These are phyloP conservation scores for Penicillium oxalicum DNA, from an alignment of 2,329 filamentous ascomycete genomes.

Conservation along the genomic window DNA sequence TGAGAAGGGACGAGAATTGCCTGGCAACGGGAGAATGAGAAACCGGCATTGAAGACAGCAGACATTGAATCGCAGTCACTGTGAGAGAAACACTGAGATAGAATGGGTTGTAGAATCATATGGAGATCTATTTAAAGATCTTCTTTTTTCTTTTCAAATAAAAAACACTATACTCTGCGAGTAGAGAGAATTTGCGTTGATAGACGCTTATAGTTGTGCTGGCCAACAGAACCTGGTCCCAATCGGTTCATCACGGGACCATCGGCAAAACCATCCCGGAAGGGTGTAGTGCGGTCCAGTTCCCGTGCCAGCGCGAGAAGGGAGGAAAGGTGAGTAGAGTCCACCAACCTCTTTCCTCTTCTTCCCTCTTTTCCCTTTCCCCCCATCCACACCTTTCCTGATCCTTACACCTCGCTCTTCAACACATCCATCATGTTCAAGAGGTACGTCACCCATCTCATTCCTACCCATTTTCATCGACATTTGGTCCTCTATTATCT, in stretches of 20 bases:
- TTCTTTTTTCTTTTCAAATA: too few species aligned
- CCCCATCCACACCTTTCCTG: constrained; percentile 19
- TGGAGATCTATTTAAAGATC: too few species aligned
- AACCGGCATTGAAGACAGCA: constrained; percentile 1
- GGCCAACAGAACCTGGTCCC: not conserved
- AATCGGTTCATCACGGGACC: constrained; percentile 39
- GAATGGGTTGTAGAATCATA: too few species aligned
- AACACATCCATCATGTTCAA: constrained; percentile 55
- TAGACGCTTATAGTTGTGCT: too few species aligned
- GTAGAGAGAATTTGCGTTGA: too few species aligned
- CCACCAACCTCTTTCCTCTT: constrained; percentile 32
- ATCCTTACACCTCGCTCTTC: constrained; percentile 34
- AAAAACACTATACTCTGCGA: too few species aligned
- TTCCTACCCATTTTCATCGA: constrained; percentile 9
- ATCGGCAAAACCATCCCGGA: constrained; percentile 41
- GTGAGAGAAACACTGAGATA: not conserved
- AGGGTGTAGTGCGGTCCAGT: constrained; percentile 33
- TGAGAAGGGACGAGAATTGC: constrained; percentile 17
- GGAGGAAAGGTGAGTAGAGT: constrained; percentile 3
- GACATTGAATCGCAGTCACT: constrained; percentile 2
- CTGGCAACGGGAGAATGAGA: constrained; percentile 8
- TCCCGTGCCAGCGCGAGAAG: constrained; percentile 18
- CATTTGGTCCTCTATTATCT: constrained; percentile 19
- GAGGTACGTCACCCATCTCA: constrained; percentile 43
- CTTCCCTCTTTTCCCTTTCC: constrained; percentile 26